Evolutionary conservation across 768 basidiomycete genomes (phyloP).

Genomic region (Astraeus odoratus): DNA sequence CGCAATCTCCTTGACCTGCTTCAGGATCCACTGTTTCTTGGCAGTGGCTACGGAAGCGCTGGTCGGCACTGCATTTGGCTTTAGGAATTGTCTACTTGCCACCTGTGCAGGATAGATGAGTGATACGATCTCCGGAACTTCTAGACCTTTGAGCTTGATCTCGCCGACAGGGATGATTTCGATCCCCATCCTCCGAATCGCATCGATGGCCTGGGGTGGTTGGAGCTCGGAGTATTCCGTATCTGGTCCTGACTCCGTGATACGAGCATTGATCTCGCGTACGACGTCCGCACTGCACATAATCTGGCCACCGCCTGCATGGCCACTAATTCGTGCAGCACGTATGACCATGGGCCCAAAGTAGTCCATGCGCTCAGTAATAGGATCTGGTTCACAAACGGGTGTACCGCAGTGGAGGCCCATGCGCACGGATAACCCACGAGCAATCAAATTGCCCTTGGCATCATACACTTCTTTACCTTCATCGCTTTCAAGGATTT

Average conservation of each 20-base stretch:
- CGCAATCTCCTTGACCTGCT: slow-evolving; percentile 69
- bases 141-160: slow-evolving; percentile 89
- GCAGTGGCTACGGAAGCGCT: slow-evolving; percentile 11
- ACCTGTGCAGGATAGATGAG: slow-evolving; percentile 73
- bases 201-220: slow-evolving; percentile 59
- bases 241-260: slow-evolving; percentile 47
- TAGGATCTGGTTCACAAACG: slow-evolving; percentile 84
- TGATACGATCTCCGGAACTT: slow-evolving; percentile 84
- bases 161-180: slow-evolving; percentile 76
- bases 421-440: slow-evolving; percentile 94
- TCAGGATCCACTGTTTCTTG: slow-evolving; percentile 61
- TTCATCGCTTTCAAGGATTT: slow-evolving; percentile 89
- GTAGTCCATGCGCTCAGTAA: slow-evolving; percentile 96
- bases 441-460: slow-evolving; percentile 61
- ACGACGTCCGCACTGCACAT: slow-evolving; percentile 86
- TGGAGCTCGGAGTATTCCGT: slow-evolving; percentile 57
- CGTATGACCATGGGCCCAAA: slow-evolving; percentile 96
- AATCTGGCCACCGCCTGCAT: slow-evolving; percentile 89
- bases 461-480: slow-evolving; percentile 72
- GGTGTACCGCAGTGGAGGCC: slow-evolving; percentile 92
- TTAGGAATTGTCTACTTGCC: slow-evolving; percentile 60
- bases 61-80: slow-evolving; percentile 23
- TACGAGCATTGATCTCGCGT: slow-evolving; percentile 63
- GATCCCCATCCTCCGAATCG: slow-evolving; percentile 66
- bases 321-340: slow-evolving; percentile 74